Evolutionary conservation across 805 yeast species (phyloP), one percentile per base, ranked within the genome.

Genomic region (Diddensiella santjacobensis): DNA sequence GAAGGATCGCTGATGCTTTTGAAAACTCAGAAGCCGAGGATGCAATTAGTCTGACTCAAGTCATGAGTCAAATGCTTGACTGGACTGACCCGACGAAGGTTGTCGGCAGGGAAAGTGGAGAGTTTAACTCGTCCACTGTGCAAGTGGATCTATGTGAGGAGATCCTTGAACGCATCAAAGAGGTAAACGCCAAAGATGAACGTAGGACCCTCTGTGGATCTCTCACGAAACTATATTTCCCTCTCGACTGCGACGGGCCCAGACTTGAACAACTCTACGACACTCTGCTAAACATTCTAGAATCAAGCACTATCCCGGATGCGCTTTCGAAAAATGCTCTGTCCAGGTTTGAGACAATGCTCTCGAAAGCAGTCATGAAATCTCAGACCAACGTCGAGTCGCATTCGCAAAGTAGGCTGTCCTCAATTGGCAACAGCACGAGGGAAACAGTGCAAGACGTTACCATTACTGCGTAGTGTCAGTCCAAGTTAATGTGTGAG

Each of bases 31-130:
- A 67, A 20, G 62, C 58, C 11, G 62, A 60, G 5, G 63, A 62
- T 15, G 54, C 59, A 41, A 53, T 64, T 2, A 49, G 68, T 3
- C 84, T 87, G 0, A 67, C 73, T 10, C 70, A 71, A 6, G 77
- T 85, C 2, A 67, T 84, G 26, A 88, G 82, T 54, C 95, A 87
- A 58, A 65, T 91, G 41, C 70, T 84, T 20, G 79, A 81, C 58
- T 87, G 96, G 96, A 84, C 95, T 17, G 91, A 88, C 62, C 95
- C 96, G 2, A 43, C 40, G 18, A 47, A 55, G 18, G 47, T 54
- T 6, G 59, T 55, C 3, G 67, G 70, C 39, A 78, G 80, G 53
- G 67, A 83, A 5, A 87, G 80, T 2, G 75, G 77, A 50, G 66
- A 69, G 37, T 64, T 72, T 2, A 60, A 59, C 3, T 58, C 58